phyloP scores from a whole-genome alignment of 441 rosid genomes.

The Manihot esculenta region DNA sequence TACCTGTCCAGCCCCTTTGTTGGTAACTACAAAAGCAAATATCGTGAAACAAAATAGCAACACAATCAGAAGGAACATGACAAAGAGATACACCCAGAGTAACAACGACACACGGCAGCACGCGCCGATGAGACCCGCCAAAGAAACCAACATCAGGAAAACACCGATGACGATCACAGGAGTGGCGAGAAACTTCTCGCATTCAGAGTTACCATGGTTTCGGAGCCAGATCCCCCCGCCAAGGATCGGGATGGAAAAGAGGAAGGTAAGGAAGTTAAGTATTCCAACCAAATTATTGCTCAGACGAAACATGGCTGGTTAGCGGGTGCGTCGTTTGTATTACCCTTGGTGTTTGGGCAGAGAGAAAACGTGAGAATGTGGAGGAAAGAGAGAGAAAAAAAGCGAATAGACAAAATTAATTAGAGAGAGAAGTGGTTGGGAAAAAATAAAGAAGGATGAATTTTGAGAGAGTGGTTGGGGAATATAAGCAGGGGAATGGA shows the following conservation, averaged over 20 bases:
- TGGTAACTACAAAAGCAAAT: slow-evolving; percentile 77
- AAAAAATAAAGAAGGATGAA: no score
- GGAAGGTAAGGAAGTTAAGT: slow-evolving; percentile 64
- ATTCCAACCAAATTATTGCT: slow-evolving; percentile 67
- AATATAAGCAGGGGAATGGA: no score
- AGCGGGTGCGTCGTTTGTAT: no score
- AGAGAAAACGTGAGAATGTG: no score
- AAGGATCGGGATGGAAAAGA: slow-evolving; percentile 68
- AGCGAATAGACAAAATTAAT: no score
- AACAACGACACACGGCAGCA: slow-evolving; percentile 74
- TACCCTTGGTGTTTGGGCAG: neutral
- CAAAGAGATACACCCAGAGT: slow-evolving; percentile 68
- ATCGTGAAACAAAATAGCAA: slow-evolving; percentile 52
- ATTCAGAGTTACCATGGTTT: slow-evolving; percentile 51
- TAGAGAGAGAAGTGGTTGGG: no score
- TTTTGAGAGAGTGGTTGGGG: no score
- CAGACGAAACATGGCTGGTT: slow-evolving; percentile 40
- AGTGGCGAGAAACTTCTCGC: slow-evolving; percentile 62
- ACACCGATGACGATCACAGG: slow-evolving; percentile 65
- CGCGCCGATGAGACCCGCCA: slow-evolving; percentile 80
- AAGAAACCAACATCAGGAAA: slow-evolving; percentile 61
- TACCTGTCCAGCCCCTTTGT: slow-evolving; percentile 68
- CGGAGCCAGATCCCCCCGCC: slow-evolving; percentile 65
- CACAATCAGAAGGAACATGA: slow-evolving; percentile 55
- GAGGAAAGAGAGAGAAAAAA: neutral